Percentiles rank a stretch among this genome's conserved stretches.
Conservation (phyloP, 148 eudicot species). For the Polygonum maritimum region DNA sequence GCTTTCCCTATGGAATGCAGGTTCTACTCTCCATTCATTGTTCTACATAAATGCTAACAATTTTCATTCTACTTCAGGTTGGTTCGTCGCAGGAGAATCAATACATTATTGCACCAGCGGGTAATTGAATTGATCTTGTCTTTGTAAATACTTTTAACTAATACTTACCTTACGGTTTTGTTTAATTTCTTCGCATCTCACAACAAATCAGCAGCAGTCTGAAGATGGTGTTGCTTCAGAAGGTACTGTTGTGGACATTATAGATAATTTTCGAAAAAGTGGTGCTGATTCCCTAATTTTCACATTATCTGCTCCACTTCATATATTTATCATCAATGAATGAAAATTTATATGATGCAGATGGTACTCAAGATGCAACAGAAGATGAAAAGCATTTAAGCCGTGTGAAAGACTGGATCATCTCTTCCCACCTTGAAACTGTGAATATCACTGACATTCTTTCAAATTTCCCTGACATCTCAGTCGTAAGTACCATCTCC, state of each 20-base stretch:
- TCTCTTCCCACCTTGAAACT: constrained; percentile 41
- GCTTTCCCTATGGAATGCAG: background rate
- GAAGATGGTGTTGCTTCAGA: background rate
- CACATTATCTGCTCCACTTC: background rate
- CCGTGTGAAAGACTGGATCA: constrained; percentile 82
- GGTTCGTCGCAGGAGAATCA: constrained; percentile 50
- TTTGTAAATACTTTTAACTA: background rate
- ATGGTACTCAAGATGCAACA: constrained; percentile 72
- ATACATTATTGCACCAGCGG: constrained; percentile 55
- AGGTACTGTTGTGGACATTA: background rate
- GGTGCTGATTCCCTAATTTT: background rate
- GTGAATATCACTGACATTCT: constrained; percentile 67
- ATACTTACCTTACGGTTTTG: background rate
- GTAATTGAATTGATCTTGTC: constrained; percentile 15
- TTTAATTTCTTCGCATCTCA: background rate
- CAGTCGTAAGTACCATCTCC: constrained; percentile 37
- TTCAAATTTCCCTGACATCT: constrained; percentile 73
- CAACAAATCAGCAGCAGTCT: background rate
- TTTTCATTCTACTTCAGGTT: constrained; percentile 26
- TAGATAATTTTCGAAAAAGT: background rate
- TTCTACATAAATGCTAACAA: background rate
- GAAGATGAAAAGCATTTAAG: constrained; percentile 80
- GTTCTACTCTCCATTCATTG: background rate
- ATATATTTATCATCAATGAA: background rate
- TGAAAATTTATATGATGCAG: constrained; percentile 25